Conservation (phyloP, 2,329 filamentous ascomycete genomes). For the Periconia digitata region DNA sequence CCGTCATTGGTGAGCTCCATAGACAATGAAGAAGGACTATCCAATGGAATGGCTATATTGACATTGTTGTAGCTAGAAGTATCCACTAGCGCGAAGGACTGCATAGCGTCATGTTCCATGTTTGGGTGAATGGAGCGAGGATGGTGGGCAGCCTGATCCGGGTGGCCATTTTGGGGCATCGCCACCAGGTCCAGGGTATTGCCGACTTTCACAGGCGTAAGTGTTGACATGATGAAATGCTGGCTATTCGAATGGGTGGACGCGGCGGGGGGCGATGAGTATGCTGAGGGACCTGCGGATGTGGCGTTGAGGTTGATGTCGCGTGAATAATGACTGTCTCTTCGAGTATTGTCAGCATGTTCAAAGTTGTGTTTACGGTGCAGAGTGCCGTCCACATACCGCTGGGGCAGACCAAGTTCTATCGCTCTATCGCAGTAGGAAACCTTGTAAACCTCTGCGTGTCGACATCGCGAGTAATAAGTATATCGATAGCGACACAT, state of each 20-base stretch:
- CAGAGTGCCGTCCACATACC: conserved; percentile 12
- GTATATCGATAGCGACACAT: conserved; percentile 43
- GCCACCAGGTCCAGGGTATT: conserved; percentile 5
- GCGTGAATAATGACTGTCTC: conserved; percentile 19
- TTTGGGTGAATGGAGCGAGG: conserved; percentile 24
- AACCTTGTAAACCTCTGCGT: conserved; percentile 31
- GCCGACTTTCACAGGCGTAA: conserved; percentile 17
- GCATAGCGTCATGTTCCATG: not conserved
- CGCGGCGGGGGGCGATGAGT: conserved; percentile 11
- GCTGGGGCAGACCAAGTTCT: conserved; percentile 19
- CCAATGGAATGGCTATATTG: conserved; percentile 25
- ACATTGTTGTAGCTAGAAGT: conserved; percentile 16
- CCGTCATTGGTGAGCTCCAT: conserved; percentile 27
- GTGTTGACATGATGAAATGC: conserved; percentile 28
- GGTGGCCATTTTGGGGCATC: conserved; percentile 3
- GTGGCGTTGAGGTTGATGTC: conserved; percentile 11
- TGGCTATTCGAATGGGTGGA: conserved; percentile 10
- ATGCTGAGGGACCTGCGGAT: conserved; percentile 1
- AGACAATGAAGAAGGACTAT: conserved; percentile 19
- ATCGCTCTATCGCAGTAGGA: conserved; percentile 36
- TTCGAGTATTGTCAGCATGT: conserved; percentile 4
- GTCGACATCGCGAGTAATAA: conserved; percentile 35
- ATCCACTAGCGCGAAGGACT: conserved; percentile 15
- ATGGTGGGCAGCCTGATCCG: conserved; percentile 15
- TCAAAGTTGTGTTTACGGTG: not conserved